Evolutionary conservation across 2,329 filamentous ascomycete species (phyloP).

Genomic region (Diplocarpon mali): DNA sequence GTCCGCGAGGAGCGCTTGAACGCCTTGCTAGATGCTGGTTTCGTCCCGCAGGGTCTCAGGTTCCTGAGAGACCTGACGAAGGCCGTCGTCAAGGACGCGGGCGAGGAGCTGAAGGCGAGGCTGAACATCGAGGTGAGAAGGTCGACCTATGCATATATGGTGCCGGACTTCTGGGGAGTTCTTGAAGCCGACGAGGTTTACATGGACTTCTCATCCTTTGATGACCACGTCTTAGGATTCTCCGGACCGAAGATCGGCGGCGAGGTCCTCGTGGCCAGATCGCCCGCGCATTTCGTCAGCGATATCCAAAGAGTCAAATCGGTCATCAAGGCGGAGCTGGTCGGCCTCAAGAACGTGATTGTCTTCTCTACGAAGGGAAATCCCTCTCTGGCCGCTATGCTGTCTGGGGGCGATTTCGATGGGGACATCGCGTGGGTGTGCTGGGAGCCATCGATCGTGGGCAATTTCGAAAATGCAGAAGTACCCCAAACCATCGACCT

Average conservation of each 20-base stretch:
- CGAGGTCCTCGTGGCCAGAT: constrained; percentile 56
- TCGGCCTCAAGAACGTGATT: constrained; percentile 64
- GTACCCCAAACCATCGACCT: constrained; percentile 36
- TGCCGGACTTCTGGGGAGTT: constrained; percentile 52
- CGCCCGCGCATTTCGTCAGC: constrained; percentile 57
- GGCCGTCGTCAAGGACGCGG: constrained; percentile 13
- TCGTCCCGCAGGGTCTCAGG: constrained; percentile 37
- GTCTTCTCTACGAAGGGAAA: constrained; percentile 60
- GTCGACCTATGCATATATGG: constrained; percentile 54
- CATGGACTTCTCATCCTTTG: constrained; percentile 53
- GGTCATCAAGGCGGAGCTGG: constrained; percentile 47
- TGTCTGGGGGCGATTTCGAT: constrained; percentile 75
- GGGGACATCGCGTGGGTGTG: constrained; percentile 71
- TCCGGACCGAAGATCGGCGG: constrained; percentile 43
- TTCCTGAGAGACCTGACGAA: constrained; percentile 38
- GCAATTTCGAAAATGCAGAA: constrained; percentile 53
- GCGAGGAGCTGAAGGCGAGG: constrained; percentile 34
- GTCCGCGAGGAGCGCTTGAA: constrained; percentile 38
- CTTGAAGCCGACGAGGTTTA: constrained; percentile 57
- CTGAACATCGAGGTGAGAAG: constrained; percentile 49
- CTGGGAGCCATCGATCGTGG: constrained; percentile 57
- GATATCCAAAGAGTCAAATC: constrained; percentile 61
- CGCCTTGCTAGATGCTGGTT: constrained; percentile 48
- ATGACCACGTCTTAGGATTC: constrained; percentile 40
- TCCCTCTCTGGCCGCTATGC: constrained; percentile 52